Conservation (phyloP, 2,329 filamentous ascomycete species). For the Tolypocladium amazonense region DNA sequence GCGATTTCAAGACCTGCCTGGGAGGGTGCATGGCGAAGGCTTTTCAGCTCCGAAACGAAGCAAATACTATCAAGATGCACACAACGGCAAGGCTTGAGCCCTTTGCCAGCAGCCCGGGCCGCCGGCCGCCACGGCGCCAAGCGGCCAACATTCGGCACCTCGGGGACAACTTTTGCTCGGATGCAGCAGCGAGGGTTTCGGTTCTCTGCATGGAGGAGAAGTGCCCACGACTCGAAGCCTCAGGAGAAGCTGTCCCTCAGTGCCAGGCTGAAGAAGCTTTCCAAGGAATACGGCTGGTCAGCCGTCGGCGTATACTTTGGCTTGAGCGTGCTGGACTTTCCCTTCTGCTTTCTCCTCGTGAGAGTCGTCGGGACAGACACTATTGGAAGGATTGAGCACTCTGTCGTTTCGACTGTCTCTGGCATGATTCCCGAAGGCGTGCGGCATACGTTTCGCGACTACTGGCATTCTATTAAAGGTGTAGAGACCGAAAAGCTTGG, state of each 20-base stretch:
- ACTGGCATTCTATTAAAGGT: constrained; percentile 35
- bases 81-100: not conserved
- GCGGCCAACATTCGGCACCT: constrained; percentile 5
- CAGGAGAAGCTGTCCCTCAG: constrained; percentile 42
- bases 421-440: constrained; percentile 49
- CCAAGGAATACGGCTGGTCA: constrained; percentile 87
- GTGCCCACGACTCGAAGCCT: constrained; percentile 11
- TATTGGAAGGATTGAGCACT: constrained; percentile 62
- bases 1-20: constrained; percentile 11
- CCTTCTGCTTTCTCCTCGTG: constrained; percentile 88
- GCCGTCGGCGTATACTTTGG: constrained; percentile 84
- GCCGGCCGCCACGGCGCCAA: constrained; percentile 1
- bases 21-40: constrained; percentile 16
- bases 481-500: constrained; percentile 31
- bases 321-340: constrained; percentile 80
- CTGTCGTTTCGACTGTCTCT: constrained; percentile 50
- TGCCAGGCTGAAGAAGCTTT: constrained; percentile 69
- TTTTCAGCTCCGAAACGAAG: constrained; percentile 15
- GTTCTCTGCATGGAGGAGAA: constrained; percentile 22
- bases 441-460: constrained; percentile 41
- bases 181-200: constrained; percentile 16
- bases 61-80: constrained; percentile 3
- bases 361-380: constrained; percentile 71
- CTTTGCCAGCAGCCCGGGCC: not conserved
- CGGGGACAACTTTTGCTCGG: constrained; percentile 11